These are phyloP conservation scores for Wolfiporia cocos DNA, from an alignment of 1,284 basidiomycete species.

Conservation along the genomic window DNA sequence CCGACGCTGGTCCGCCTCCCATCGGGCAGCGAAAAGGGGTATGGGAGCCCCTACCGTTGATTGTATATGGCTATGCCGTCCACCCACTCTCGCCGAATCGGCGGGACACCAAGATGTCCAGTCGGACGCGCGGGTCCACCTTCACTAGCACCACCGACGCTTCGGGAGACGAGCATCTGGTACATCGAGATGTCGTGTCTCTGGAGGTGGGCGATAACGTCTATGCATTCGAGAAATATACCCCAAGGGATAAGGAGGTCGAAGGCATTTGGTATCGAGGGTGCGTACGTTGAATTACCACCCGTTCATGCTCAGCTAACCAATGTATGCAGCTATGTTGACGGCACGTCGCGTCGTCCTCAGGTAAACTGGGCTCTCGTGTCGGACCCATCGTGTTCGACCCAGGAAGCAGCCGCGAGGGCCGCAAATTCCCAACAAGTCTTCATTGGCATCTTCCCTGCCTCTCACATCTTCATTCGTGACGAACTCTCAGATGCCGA, in stretches of 20 bases:
- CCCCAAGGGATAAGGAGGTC: constrained; percentile 62
- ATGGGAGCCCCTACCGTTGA: constrained; percentile 77
- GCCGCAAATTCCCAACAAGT: constrained; percentile 79
- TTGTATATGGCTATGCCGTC: constrained; percentile 79
- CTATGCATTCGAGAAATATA: constrained; percentile 92
- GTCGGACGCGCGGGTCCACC: constrained; percentile 55
- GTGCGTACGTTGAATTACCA: constrained; percentile 39
- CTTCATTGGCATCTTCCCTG: constrained; percentile 94
- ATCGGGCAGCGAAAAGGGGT: constrained; percentile 33
- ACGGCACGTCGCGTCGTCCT: constrained; percentile 73
- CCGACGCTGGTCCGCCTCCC: too few relatives aligned
- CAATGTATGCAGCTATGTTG: constrained; percentile 66
- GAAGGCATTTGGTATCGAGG: constrained; percentile 87
- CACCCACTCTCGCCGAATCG: constrained; percentile 72
- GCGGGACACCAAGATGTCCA: constrained; percentile 63
- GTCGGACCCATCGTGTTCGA: constrained; percentile 45
- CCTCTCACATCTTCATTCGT: constrained; percentile 84
- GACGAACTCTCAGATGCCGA: constrained; percentile 89
- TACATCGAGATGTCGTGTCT: constrained; percentile 71
- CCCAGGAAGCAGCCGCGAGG: constrained; percentile 43
- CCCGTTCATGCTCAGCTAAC: constrained; percentile 6
- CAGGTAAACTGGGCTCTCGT: constrained; percentile 56
- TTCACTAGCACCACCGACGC: constrained; percentile 60
- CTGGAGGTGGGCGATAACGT: constrained; percentile 93
- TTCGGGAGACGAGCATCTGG: constrained; percentile 58